These are phyloP conservation scores for Corniculantispora saksenae DNA, from an alignment of 2,329 filamentous ascomycete genomes.

Conservation along the genomic window DNA sequence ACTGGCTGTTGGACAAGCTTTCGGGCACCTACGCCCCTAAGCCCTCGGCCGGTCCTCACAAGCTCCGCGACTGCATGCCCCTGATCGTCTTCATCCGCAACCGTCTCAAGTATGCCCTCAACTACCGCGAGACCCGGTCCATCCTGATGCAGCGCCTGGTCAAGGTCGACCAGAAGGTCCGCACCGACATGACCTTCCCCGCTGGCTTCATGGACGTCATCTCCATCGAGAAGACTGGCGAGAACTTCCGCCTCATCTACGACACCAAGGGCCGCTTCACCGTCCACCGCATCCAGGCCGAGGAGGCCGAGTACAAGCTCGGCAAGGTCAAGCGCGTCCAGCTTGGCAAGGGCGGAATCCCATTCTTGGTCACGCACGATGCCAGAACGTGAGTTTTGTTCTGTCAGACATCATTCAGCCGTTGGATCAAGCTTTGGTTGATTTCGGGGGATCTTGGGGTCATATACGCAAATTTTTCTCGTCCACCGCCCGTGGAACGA, in stretches of 20 bases:
- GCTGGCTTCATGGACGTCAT: conserved; percentile 99
- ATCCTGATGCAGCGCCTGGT: conserved; percentile 99
- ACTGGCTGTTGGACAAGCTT: conserved; percentile 99
- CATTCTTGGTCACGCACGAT: conserved; percentile 99
- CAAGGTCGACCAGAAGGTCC: conserved; percentile 99
- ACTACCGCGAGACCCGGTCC: conserved; percentile 94
- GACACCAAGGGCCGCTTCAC: conserved; percentile 99
- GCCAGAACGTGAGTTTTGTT: conserved; percentile 94
- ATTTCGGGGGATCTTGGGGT: conserved; percentile 38
- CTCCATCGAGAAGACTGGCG: conserved; percentile 98
- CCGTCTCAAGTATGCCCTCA: conserved; percentile 99
- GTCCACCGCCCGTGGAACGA: neutral
- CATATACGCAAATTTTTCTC: neutral
- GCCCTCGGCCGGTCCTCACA: conserved; percentile 88
- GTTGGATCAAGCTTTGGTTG: conserved; percentile 99
- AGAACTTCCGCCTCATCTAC: conserved; percentile 99
- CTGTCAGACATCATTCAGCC: conserved; percentile 98
- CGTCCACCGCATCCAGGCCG: conserved; percentile 97
- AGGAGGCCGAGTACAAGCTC: conserved; percentile 99
- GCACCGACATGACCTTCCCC: conserved; percentile 97
- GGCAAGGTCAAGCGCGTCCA: conserved; percentile 99
- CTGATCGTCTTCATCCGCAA: conserved; percentile 97
- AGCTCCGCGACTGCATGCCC: conserved; percentile 98
- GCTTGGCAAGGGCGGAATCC: conserved; percentile 98
- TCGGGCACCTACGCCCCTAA: conserved; percentile 80